Conservation (phyloP, 306 rosid genomes). For the Begonia peltatifolia region DNA sequence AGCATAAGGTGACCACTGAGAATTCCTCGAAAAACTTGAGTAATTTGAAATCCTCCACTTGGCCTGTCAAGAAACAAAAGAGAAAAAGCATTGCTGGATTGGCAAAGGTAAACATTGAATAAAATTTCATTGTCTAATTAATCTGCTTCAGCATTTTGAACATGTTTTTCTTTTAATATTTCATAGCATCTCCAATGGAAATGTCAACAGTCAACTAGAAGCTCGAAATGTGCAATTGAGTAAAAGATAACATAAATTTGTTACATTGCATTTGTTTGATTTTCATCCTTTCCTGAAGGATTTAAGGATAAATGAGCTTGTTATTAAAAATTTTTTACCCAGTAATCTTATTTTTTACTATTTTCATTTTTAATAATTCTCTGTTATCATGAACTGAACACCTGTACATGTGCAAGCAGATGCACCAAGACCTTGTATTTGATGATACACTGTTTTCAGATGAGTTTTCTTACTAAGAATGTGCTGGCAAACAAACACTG, state of each 20-base stretch:
- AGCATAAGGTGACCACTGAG: conserved; percentile 21
- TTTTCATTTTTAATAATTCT: neutral
- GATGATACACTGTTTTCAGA: too few species aligned
- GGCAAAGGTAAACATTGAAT: conserved; percentile 42
- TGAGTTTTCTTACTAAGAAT: too few species aligned
- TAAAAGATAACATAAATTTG: too few species aligned
- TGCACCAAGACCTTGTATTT: too few species aligned
- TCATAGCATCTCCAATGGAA: too few species aligned
- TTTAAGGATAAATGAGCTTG: neutral
- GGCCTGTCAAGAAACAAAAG: conserved; percentile 41
- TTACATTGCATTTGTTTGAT: too few species aligned
- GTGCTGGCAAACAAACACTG: too few species aligned
- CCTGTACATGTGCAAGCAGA: too few species aligned
- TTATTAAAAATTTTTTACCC: too few species aligned
- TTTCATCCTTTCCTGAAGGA: neutral
- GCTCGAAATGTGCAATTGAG: neutral
- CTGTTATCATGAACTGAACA: conserved; percentile 5
- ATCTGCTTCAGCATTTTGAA: conserved; percentile 5
- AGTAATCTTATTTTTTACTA: too few species aligned
- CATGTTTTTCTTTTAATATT: too few species aligned
- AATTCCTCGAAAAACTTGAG: conserved; percentile 25
- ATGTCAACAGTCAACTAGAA: neutral
- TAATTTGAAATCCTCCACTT: conserved; percentile 29
- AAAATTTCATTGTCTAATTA: neutral
- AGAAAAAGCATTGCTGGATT: conserved; percentile 51